Conservation (phyloP, 805 yeast genomes). For the Blastobotrys terrestris region DNA sequence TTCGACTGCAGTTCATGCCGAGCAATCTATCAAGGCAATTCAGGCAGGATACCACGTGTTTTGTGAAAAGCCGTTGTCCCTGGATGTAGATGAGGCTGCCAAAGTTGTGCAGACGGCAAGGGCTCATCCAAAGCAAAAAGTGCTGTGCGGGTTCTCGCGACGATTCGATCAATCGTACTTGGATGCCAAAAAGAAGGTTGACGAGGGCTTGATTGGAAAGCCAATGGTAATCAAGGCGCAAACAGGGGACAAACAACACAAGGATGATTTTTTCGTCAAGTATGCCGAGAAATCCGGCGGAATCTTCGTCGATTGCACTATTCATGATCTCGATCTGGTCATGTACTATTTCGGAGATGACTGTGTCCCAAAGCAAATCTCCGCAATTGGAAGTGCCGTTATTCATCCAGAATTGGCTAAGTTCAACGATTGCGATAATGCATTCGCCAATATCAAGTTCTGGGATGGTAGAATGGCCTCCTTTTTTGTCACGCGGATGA, state of each 20-base stretch:
- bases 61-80: conserved; percentile 18
- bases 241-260: conserved; percentile 15
- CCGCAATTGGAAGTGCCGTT: conserved; percentile 18
- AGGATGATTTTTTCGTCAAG: conserved; percentile 14
- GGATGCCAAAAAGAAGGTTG: conserved; percentile 16
- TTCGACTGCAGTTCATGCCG: conserved; percentile 14
- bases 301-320: conserved; percentile 22
- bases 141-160: conserved; percentile 20
- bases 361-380: conserved; percentile 14
- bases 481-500: conserved; percentile 19
- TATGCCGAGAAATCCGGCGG: conserved; percentile 23
- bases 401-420: conserved; percentile 18
- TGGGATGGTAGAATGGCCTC: conserved; percentile 12
- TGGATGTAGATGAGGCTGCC: conserved; percentile 9
- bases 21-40: conserved; percentile 15
- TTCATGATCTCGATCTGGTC: conserved; percentile 22
- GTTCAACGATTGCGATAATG: conserved; percentile 22
- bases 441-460: conserved; percentile 17
- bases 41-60: conserved; percentile 16
- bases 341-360: conserved; percentile 18
- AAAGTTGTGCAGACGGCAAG: conserved; percentile 12
- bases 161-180: conserved; percentile 15
- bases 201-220: conserved; percentile 18
- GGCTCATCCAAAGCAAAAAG: conserved; percentile 16
- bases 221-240: conserved; percentile 17